phyloP scores from a whole-genome alignment of 768 basidiomycete genomes.

The Tylopilus balloui region DNA sequence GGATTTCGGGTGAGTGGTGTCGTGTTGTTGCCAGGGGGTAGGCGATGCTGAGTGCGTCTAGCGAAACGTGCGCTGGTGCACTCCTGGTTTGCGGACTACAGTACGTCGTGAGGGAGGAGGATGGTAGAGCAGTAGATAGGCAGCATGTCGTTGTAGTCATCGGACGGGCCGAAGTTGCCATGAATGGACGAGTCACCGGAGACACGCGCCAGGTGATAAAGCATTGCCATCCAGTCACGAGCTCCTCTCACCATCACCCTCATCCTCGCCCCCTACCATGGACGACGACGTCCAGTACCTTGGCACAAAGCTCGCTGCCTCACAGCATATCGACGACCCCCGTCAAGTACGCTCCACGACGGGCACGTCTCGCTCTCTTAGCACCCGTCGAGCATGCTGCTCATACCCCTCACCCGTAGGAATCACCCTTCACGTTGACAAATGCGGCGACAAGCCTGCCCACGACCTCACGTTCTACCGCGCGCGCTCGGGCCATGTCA shows the following conservation, averaged over 20 bases:
- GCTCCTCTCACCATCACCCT: slow-evolving; percentile 15
- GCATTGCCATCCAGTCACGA: slow-evolving; percentile 34
- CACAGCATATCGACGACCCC: slow-evolving; percentile 27
- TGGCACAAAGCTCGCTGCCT: slow-evolving; percentile 38
- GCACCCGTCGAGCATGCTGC: slow-evolving; percentile 9
- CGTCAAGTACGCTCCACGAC: slow-evolving; percentile 32
- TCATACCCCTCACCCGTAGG: slow-evolving; percentile 37
- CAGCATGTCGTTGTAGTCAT: not conserved
- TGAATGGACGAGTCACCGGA: slow-evolving; percentile 23
- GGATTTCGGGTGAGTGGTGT: slow-evolving; percentile 73
- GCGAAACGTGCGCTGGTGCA: slow-evolving; percentile 56
- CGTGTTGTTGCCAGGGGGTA: not conserved
- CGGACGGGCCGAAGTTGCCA: slow-evolving; percentile 19
- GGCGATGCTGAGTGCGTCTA: slow-evolving; percentile 17
- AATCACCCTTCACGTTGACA: slow-evolving; percentile 55
- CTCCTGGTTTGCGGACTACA: slow-evolving; percentile 51
- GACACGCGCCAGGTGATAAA: slow-evolving; percentile 25
- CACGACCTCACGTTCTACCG: slow-evolving; percentile 52
- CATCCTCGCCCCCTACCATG: slow-evolving; percentile 26
- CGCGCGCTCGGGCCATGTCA: slow-evolving; percentile 45
- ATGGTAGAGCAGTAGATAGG: not conserved
- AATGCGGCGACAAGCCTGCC: slow-evolving; percentile 41
- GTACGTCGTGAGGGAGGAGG: slow-evolving; percentile 21
- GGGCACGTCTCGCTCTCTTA: slow-evolving; percentile 35
- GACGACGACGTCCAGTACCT: slow-evolving; percentile 64